phyloP scores from a whole-genome alignment of 352 stramenopile species.

The Pythium phragmiticola region DNA sequence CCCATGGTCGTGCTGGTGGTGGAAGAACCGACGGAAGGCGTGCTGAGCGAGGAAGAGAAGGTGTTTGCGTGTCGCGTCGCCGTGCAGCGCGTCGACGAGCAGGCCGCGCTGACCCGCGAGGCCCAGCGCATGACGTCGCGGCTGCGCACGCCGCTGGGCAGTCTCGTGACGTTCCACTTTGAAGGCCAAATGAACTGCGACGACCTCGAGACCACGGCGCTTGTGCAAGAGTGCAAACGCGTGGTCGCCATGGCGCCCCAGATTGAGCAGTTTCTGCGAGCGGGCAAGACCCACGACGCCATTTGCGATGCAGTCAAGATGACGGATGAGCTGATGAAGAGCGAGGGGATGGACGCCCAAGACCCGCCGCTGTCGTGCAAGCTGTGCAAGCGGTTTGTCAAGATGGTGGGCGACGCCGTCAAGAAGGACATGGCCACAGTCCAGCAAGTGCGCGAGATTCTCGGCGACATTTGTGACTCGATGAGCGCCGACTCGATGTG shows the following conservation, averaged over 20 bases:
- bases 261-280: constrained; percentile 39
- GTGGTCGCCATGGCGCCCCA: constrained; percentile 44
- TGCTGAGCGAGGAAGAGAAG: constrained; percentile 25
- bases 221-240: constrained; percentile 44
- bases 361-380: constrained; percentile 54
- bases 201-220: constrained; percentile 31
- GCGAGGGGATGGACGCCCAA: constrained; percentile 15
- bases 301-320: constrained; percentile 42
- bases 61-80: constrained; percentile 46
- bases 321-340: constrained; percentile 13
- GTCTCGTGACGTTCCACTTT: constrained; percentile 43
- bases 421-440: constrained; percentile 57
- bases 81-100: constrained; percentile 45
- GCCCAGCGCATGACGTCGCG: constrained; percentile 32
- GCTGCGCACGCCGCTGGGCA: constrained; percentile 39
- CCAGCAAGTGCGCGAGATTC: constrained; percentile 65
- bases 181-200: constrained; percentile 51
- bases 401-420: constrained; percentile 68
- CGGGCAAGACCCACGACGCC: constrained; percentile 44
- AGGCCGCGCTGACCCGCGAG: constrained; percentile 34
- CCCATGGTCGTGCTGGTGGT: constrained; percentile 1
- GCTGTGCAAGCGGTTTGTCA: constrained; percentile 73
- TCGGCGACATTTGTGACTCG: constrained; percentile 72
- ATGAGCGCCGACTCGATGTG: constrained; percentile 75
- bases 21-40: neutral